Percentiles rank a stretch among this genome's conserved stretches.
phyloP scores from a whole-genome alignment of 495 filamentous ascomycete genomes.

The Penicillium atrosanguineum region DNA sequence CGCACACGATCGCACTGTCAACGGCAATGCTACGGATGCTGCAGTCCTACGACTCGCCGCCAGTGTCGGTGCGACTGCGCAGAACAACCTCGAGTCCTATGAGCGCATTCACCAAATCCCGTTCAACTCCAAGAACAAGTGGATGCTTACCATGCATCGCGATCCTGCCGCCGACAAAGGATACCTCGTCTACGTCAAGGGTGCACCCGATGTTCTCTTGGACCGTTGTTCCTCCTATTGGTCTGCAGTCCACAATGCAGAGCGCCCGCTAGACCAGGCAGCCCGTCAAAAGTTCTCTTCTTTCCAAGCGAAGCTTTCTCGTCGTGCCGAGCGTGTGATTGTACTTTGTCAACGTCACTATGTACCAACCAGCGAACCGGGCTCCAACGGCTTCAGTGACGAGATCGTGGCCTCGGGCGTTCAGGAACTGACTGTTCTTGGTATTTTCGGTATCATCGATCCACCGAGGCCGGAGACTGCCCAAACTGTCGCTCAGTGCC shows the following conservation, averaged over 20 bases:
- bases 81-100: constrained; percentile 41
- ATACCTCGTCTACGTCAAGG: constrained; percentile 44
- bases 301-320: constrained; percentile 42
- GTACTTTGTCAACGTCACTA: constrained; percentile 42
- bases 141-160: constrained; percentile 38
- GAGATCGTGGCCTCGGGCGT: constrained; percentile 38
- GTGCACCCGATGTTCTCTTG: constrained; percentile 51
- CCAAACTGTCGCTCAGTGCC: constrained; percentile 45
- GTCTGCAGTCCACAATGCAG: constrained; percentile 31
- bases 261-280: constrained; percentile 32
- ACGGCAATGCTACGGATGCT: constrained; percentile 72
- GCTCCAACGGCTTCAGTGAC: constrained; percentile 43
- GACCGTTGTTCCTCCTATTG: constrained; percentile 43
- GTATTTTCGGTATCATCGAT: constrained; percentile 55
- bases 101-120: constrained; percentile 62
- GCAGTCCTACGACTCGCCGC: constrained; percentile 68
- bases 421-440: constrained; percentile 45
- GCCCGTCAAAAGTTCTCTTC: constrained; percentile 32
- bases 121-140: constrained; percentile 81
- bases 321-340: constrained; percentile 51
- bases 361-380: constrained; percentile 17
- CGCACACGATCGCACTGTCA: constrained; percentile 54
- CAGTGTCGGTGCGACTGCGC: constrained; percentile 49
- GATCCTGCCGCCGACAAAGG: constrained; percentile 11
- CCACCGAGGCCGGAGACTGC: constrained; percentile 65